Evolutionary conservation across 1,139 yeast species (phyloP).

Genomic region (Pichia sp.): DNA sequence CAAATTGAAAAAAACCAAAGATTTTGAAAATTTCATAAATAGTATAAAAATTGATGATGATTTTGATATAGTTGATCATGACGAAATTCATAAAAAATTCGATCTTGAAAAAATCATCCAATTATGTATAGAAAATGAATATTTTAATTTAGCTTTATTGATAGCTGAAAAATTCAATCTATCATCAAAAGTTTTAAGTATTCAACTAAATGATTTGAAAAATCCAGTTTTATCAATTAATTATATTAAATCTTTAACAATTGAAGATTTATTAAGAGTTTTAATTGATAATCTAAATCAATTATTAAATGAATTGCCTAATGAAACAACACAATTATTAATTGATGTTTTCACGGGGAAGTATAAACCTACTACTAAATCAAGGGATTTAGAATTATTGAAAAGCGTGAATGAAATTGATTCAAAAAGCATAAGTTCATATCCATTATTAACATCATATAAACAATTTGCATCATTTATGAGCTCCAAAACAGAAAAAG

Average conservation of each 20-base stretch:
- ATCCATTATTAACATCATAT: constrained; percentile 59
- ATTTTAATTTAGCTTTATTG: constrained; percentile 60
- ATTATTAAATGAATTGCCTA: constrained; percentile 63
- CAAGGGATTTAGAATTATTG: constrained; percentile 3
- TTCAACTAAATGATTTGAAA: constrained; percentile 60
- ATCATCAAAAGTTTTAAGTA: constrained; percentile 70
- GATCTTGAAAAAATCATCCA: constrained; percentile 67
- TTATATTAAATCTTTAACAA: constrained; percentile 62
- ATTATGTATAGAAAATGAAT: constrained; percentile 73
- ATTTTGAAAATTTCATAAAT: constrained; percentile 53
- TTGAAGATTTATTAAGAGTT: constrained; percentile 73
- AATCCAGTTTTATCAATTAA: constrained; percentile 58
- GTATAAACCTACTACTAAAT: constrained; percentile 41
- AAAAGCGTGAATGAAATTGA: neutral
- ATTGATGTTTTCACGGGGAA: constrained; percentile 88
- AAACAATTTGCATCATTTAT: constrained; percentile 64
- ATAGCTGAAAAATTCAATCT: constrained; percentile 68
- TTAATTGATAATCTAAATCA: constrained; percentile 50
- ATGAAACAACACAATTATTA: constrained; percentile 73
- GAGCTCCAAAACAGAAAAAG: constrained; percentile 15
- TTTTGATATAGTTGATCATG: constrained; percentile 27
- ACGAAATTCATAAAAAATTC: constrained; percentile 37
- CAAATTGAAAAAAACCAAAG: constrained; percentile 58
- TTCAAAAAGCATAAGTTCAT: neutral
- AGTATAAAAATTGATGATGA: constrained; percentile 34